These are phyloP conservation scores for Sclerospora graminicola DNA, from an alignment of 352 stramenopile genomes.

Conservation along the genomic window DNA sequence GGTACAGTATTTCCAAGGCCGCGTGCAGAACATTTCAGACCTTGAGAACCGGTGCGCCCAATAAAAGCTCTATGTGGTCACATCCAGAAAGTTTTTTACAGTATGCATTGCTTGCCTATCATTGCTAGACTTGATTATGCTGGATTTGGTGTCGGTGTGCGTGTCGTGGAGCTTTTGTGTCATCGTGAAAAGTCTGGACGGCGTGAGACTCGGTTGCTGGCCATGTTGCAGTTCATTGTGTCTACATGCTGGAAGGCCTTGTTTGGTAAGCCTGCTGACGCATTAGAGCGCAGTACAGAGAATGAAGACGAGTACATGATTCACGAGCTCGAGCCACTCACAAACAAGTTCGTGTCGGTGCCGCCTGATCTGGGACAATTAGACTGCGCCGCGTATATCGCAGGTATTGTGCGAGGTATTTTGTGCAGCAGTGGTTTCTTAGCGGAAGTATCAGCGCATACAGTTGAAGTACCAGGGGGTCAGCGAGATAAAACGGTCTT, in stretches of 20 bases:
- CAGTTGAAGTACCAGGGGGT: conserved; percentile 50
- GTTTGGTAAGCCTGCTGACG: conserved; percentile 95
- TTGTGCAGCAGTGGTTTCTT: conserved; percentile 78
- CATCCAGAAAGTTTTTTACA: not conserved
- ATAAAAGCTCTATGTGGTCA: too few relatives aligned
- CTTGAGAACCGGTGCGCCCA: conserved; percentile 80
- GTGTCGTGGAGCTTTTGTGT: conserved; percentile 90
- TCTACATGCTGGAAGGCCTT: conserved; percentile 92
- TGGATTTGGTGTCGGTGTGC: conserved; percentile 92
- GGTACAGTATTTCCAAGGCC: conserved; percentile 96
- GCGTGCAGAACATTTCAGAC: conserved; percentile 93
- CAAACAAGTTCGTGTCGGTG: conserved; percentile 95
- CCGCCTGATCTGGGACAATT: conserved; percentile 91
- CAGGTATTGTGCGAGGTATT: conserved; percentile 89
- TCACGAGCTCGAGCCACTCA: conserved; percentile 88
- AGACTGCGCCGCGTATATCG: conserved; percentile 94
- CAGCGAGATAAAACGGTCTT: conserved; percentile 79
- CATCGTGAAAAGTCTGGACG: conserved; percentile 74
- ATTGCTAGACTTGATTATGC: conserved; percentile 82
- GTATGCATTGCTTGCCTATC: not conserved
- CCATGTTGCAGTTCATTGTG: conserved; percentile 90
- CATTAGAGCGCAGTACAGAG: conserved; percentile 93
- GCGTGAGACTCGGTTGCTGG: conserved; percentile 76
- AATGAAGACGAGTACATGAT: conserved; percentile 99
- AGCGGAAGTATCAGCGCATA: conserved; percentile 66